A percentile compares a stretch with the other conserved stretches of the same genome.
These are phyloP conservation scores for Phytopythium boreale DNA, from an alignment of 352 stramenopile genomes.

Conservation along the genomic window DNA sequence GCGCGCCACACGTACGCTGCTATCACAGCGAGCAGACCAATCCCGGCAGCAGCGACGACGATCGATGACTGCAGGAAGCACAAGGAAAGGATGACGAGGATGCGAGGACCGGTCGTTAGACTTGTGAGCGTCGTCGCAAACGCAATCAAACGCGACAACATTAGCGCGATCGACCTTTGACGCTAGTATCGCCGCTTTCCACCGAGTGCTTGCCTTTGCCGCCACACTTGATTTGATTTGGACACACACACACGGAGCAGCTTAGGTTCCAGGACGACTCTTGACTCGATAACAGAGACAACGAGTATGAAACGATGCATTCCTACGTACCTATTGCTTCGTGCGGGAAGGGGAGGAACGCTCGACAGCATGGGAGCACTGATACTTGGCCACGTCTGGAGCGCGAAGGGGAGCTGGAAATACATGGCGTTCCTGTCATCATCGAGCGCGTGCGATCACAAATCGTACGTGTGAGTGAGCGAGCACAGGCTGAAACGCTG, in stretches of 20 bases:
- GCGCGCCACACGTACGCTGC: slow-evolving; percentile 33
- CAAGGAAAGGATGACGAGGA: not conserved
- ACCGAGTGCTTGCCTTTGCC: not conserved
- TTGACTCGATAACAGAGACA: not conserved
- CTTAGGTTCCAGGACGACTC: not conserved
- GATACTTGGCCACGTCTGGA: slow-evolving; percentile 30
- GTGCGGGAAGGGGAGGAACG: slow-evolving; percentile 21
- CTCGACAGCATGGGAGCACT: slow-evolving; percentile 20
- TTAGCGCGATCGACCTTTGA: not conserved
- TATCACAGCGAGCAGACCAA: slow-evolving; percentile 28
- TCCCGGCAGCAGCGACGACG: slow-evolving; percentile 20
- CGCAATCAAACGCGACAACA: not conserved
- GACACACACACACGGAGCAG: not conserved
- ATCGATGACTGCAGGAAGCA: slow-evolving; percentile 18
- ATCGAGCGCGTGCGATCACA: not conserved
- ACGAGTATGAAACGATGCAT: not conserved
- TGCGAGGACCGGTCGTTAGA: not conserved
- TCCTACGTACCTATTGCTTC: slow-evolving; percentile 17
- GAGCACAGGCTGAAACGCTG: not conserved
- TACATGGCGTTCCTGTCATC: slow-evolving; percentile 19
- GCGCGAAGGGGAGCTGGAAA: slow-evolving; percentile 35
- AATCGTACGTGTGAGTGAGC: not conserved
- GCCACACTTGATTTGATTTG: not conserved
- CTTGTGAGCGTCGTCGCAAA: not conserved
- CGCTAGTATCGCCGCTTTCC: not conserved